phyloP scores from a whole-genome alignment of 1,284 basidiomycete species.

The Cryptococcus jaspeensis region DNA sequence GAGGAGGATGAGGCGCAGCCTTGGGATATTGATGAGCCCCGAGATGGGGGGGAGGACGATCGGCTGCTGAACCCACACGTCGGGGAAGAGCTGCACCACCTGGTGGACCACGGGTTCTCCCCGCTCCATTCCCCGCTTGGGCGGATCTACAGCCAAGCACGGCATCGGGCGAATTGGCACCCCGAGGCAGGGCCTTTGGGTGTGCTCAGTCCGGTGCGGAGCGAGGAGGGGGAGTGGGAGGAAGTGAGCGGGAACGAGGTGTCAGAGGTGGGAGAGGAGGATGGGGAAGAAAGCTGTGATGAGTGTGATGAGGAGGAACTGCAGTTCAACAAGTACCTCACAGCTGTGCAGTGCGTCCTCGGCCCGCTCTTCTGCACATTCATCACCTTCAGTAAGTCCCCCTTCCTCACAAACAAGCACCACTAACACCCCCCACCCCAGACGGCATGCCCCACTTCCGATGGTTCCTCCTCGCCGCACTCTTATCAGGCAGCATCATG shows the following conservation, averaged over 20 bases:
- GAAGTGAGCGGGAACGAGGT: slow-evolving; percentile 41
- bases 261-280: slow-evolving; percentile 57
- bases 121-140: slow-evolving; percentile 33
- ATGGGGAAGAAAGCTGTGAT: slow-evolving; percentile 32
- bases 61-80: slow-evolving; percentile 22
- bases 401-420: too few species aligned
- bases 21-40: background rate
- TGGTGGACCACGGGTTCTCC: slow-evolving; percentile 32
- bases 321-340: slow-evolving; percentile 75
- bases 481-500: slow-evolving; percentile 59
- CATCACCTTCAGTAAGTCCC: slow-evolving; percentile 67
- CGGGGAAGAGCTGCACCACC: slow-evolving; percentile 44
- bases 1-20: background rate
- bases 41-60: slow-evolving; percentile 18
- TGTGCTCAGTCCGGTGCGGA: slow-evolving; percentile 1
- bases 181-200: background rate
- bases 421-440: background rate
- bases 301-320: slow-evolving; percentile 40
- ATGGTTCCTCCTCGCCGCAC: slow-evolving; percentile 62
- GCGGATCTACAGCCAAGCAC: slow-evolving; percentile 17
- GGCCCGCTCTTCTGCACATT: slow-evolving; percentile 74
- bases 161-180: slow-evolving; percentile 6
- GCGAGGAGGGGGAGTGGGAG: slow-evolving; percentile 51
- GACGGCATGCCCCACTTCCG: slow-evolving; percentile 56
- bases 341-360: slow-evolving; percentile 71